These are phyloP conservation scores for Mortierella polycephala DNA, from an alignment of 371 early-diverging fungal species.

Conservation along the genomic window DNA sequence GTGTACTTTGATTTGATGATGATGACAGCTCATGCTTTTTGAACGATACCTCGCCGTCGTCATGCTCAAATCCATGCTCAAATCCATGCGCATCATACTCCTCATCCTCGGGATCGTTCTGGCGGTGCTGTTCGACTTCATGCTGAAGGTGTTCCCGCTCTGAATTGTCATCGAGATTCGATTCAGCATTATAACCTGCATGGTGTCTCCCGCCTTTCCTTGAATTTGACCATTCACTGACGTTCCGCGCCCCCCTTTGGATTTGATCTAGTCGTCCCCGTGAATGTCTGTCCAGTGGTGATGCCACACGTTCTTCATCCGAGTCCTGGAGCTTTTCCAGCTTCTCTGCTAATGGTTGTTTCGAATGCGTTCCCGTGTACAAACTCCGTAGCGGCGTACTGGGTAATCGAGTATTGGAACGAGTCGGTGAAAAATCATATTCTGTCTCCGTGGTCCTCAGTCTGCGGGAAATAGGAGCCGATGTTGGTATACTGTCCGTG, in stretches of 20 bases:
- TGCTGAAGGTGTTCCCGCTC: background rate
- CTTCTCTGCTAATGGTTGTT: background rate
- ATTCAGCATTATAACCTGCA: no score
- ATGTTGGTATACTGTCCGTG: background rate
- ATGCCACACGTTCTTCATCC: background rate
- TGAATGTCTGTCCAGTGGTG: background rate
- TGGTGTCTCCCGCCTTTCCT: background rate
- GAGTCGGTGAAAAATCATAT: constrained; percentile 13
- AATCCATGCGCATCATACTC: background rate
- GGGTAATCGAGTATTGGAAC: constrained; percentile 9
- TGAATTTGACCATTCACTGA: background rate
- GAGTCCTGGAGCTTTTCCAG: background rate
- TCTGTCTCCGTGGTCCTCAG: constrained; percentile 23
- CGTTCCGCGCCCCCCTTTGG: background rate
- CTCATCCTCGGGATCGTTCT: background rate
- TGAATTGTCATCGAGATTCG: background rate
- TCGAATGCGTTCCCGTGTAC: constrained; percentile 9
- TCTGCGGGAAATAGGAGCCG: background rate
- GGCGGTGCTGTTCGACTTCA: background rate
- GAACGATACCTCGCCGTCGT: constrained; percentile 17
- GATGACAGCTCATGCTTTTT: constrained; percentile 2
- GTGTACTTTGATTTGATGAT: constrained; percentile 14
- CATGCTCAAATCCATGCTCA: constrained; percentile 4
- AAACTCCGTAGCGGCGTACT: constrained; percentile 15
- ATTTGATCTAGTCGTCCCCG: background rate